These are phyloP conservation scores for Metschnikowia chrysomelidarum DNA, from an alignment of 805 yeast genomes.

Conservation along the genomic window DNA sequence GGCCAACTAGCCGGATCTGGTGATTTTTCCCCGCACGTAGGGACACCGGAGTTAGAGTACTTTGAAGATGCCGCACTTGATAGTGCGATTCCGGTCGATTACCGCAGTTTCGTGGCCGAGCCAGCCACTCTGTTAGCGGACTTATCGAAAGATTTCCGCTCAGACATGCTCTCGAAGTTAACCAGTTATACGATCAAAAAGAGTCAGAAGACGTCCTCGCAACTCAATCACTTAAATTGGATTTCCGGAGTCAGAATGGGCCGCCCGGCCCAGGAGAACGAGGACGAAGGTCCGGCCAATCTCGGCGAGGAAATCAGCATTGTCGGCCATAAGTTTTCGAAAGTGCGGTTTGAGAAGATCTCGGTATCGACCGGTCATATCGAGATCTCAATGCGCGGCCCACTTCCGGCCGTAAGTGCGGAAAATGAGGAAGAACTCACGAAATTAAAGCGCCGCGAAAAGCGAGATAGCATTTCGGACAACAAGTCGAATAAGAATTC, in stretches of 20 bases:
- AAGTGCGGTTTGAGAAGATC: slow-evolving; percentile 79
- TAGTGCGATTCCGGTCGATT: slow-evolving; percentile 17
- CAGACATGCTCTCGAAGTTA: slow-evolving; percentile 38
- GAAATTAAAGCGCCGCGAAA: not conserved
- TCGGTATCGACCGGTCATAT: slow-evolving; percentile 84
- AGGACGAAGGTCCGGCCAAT: slow-evolving; percentile 49
- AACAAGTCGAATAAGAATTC: no score
- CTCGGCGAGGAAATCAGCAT: slow-evolving; percentile 89
- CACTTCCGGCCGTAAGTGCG: slow-evolving; percentile 21
- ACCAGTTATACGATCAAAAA: slow-evolving; percentile 35
- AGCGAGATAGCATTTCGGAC: slow-evolving; percentile 6
- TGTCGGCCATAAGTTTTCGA: slow-evolving; percentile 87
- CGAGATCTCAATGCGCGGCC: slow-evolving; percentile 73
- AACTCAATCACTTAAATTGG: slow-evolving; percentile 79
- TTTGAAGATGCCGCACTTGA: slow-evolving; percentile 8
- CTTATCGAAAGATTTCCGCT: slow-evolving; percentile 29
- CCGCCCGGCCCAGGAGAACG: slow-evolving; percentile 26
- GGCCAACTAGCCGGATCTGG: slow-evolving; percentile 5
- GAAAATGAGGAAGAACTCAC: not conserved
- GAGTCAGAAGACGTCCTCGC: slow-evolving; percentile 37
- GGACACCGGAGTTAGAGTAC: slow-evolving; percentile 11
- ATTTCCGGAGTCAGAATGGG: slow-evolving; percentile 88
- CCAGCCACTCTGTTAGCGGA: slow-evolving; percentile 36
- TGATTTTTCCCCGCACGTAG: slow-evolving; percentile 4
- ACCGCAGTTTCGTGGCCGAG: slow-evolving; percentile 36